These are phyloP conservation scores for Phialophora macrospora DNA, from an alignment of 2,329 filamentous ascomycete genomes.

Conservation along the genomic window DNA sequence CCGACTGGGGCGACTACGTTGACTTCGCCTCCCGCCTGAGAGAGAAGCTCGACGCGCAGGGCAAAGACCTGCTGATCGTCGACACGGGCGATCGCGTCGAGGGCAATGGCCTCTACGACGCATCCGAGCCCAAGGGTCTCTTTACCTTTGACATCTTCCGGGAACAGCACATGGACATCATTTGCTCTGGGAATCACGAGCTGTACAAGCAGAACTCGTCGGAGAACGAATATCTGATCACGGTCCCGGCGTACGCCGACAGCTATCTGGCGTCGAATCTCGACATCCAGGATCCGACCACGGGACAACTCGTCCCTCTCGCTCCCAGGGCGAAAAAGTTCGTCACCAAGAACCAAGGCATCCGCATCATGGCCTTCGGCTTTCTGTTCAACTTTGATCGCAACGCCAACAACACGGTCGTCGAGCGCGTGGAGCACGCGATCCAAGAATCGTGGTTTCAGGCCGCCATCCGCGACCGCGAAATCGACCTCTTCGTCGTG, in stretches of 20 bases:
- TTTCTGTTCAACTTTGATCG: conserved; percentile 93
- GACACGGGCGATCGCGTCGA: conserved; percentile 94
- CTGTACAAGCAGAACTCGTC: conserved; percentile 82
- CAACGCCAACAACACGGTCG: conserved; percentile 88
- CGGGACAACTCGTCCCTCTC: conserved; percentile 73
- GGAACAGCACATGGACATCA: conserved; percentile 79
- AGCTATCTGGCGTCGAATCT: conserved; percentile 90
- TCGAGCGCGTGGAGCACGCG: conserved; percentile 77
- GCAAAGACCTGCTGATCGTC: conserved; percentile 85
- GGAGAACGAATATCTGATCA: conserved; percentile 75
- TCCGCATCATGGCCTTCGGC: conserved; percentile 84
- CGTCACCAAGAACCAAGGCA: conserved; percentile 84
- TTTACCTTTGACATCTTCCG: conserved; percentile 88
- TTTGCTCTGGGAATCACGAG: conserved; percentile 93
- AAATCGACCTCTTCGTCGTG: conserved; percentile 85
- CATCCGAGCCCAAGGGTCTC: conserved; percentile 81
- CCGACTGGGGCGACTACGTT: conserved; percentile 97
- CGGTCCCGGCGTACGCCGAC: conserved; percentile 79
- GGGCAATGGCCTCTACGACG: conserved; percentile 93
- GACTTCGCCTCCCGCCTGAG: conserved; percentile 87
- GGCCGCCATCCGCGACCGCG: conserved; percentile 74
- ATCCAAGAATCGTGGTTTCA: conserved; percentile 89
- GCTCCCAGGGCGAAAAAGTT: conserved; percentile 86
- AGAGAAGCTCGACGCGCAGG: conserved; percentile 74
- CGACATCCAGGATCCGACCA: conserved; percentile 77